Evolutionary conservation across 1,139 yeast species (phyloP), one percentile per base, ranked within the genome.

Genomic region (Yamadazyma atmosphaerica): DNA sequence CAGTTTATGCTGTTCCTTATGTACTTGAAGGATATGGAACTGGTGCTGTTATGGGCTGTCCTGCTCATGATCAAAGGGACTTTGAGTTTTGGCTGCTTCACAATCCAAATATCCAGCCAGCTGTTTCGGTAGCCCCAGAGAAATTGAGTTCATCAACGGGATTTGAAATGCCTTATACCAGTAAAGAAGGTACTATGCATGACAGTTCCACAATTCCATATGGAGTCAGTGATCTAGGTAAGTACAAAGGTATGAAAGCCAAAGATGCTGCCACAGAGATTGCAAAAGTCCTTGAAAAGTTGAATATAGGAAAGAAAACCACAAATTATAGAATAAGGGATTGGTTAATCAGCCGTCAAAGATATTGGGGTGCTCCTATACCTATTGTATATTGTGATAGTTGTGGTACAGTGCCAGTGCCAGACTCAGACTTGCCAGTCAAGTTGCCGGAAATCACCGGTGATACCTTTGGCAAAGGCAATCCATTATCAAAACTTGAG

Each of bases 321-420:
- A 73, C 74, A 0, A 84, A 83, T 44, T 83, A 73, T 54, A 76
- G 81, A 50, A 66, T 92, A 24, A 73, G 96, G 49, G 98, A 92
- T 56, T 92, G 98, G 98, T 72, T 92, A 26, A 85, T 92, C 32
- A 83, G 95, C 55, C 78, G 98, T 52, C 98, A 92, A 62, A 68
- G 98, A 43, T 92, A 86, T 58, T 92, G 98, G 98, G 98, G 98
- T 21, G 95, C 98, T 0, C 98, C 98, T 3, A 92, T 92, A 40
- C 98, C 98, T 2, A 87, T 92, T 26, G 69, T 92, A 17, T 95
- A 92, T 52, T 92, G 98, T 64, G 74, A 74, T 7, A 50, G 61
- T 4, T 92, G 98, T 70, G 98, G 98, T 1, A 66, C 83, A 0
- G 96, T 88, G 2, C 85, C 97, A 0, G 97, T 90, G 13, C 96